phyloP scores from a whole-genome alignment of 2,329 filamentous ascomycete genomes.

The Paradendryphiella salina region DNA sequence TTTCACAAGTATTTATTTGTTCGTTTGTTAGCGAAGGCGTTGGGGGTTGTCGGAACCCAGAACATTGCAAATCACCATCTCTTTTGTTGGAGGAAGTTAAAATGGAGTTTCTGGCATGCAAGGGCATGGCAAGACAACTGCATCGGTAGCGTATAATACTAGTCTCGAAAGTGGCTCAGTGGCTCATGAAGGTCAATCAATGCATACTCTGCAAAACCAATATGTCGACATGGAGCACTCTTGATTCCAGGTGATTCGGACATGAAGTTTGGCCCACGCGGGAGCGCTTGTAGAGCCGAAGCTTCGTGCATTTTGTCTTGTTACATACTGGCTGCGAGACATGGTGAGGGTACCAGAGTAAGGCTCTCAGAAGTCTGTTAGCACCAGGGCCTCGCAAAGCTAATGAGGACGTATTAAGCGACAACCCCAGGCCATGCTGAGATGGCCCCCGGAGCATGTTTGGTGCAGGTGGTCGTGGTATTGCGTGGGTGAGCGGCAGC shows the following conservation, averaged over 20 bases:
- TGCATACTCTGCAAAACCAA: neutral
- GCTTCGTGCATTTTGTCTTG: neutral
- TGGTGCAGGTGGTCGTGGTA: no score
- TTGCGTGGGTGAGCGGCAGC: no score
- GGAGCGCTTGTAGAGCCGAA: conserved; percentile 11
- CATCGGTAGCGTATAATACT: conserved; percentile 7
- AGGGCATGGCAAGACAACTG: neutral
- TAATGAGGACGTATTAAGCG: conserved; percentile 2
- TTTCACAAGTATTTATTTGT: conserved; percentile 8
- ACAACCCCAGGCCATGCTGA: neutral
- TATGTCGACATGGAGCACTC: neutral
- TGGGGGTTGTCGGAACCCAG: conserved; percentile 8
- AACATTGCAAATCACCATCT: conserved; percentile 10
- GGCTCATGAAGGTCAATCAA: conserved; percentile 1
- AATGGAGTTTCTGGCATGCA: neutral
- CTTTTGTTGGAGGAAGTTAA: conserved; percentile 16
- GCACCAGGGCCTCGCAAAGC: neutral
- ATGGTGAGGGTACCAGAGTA: no score
- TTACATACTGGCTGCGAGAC: neutral
- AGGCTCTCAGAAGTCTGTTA: no score
- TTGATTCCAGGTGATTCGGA: neutral
- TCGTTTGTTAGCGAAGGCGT: conserved; percentile 27
- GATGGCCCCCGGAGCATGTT: no score
- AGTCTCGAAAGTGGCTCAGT: neutral
- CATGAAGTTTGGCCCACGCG: neutral